Evolutionary conservation across 148 eudicot genomes (phyloP).

Genomic region (Diospyros lotus): DNA sequence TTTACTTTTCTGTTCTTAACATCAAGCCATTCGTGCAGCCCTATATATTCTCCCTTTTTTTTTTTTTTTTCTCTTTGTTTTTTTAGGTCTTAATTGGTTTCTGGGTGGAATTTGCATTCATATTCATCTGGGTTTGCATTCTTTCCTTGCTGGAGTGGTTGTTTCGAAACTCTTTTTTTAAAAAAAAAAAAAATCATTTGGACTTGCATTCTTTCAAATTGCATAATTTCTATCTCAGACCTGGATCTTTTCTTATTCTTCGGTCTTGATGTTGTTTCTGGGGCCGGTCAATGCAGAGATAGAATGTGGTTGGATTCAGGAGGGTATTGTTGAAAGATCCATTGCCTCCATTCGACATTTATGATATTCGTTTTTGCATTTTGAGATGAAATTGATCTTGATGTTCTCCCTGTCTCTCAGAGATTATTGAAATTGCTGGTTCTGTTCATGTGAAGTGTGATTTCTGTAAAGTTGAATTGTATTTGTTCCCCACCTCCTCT

Average conservation of each 20-base stretch:
- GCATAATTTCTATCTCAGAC: background rate
- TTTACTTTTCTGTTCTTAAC: background rate
- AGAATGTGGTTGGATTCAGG: background rate
- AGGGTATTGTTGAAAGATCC: background rate
- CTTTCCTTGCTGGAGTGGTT: background rate
- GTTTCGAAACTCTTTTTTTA: background rate
- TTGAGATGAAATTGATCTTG: background rate
- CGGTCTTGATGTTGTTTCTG: background rate
- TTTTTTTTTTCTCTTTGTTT: background rate
- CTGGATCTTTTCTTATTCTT: background rate
- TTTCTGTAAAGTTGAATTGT: background rate
- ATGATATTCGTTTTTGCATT: background rate
- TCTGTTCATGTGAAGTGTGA: background rate
- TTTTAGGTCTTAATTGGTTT: background rate
- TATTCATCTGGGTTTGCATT: constrained; percentile 6
- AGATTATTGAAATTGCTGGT: background rate
- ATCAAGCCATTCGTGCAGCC: background rate
- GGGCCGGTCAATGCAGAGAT: background rate
- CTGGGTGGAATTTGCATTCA: constrained; percentile 3
- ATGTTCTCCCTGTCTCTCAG: background rate
- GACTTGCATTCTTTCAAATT: background rate
- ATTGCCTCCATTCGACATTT: background rate
- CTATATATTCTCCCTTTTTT: background rate
- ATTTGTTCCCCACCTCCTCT: background rate
- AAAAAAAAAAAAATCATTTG: background rate